These are phyloP conservation scores for Pythium biforme DNA, from an alignment of 352 stramenopile genomes.

Conservation along the genomic window DNA sequence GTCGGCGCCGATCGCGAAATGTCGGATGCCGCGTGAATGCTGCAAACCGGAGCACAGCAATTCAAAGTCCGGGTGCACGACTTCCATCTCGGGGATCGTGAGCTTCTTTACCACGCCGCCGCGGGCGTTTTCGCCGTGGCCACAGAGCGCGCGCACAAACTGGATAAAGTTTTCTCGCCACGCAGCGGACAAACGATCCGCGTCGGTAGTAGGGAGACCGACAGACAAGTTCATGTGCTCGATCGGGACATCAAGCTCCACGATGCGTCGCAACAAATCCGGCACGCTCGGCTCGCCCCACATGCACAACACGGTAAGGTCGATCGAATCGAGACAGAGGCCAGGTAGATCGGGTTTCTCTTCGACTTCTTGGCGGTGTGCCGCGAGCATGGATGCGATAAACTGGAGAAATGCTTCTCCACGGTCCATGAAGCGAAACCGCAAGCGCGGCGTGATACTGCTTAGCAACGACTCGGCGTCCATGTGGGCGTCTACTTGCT, in stretches of 20 bases:
- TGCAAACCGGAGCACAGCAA: background rate
- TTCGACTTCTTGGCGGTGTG: background rate
- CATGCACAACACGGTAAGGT: background rate
- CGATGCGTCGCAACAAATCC: background rate
- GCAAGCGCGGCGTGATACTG: background rate
- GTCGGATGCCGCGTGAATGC: background rate
- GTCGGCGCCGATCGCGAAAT: background rate
- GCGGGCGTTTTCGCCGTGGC: background rate
- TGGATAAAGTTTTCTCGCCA: constrained; percentile 6
- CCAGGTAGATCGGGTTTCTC: background rate
- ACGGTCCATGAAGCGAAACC: no score
- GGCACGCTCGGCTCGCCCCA: background rate
- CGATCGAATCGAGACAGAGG: constrained; percentile 2
- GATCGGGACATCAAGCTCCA: background rate
- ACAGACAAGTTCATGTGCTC: background rate
- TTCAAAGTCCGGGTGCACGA: background rate
- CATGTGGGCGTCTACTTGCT: background rate
- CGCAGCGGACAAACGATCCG: background rate
- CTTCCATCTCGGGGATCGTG: background rate
- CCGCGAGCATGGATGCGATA: background rate
- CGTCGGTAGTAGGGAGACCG: no score
- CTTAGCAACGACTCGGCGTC: background rate
- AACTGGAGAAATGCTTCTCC: background rate
- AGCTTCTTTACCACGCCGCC: background rate
- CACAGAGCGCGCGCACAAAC: constrained; percentile 5